phyloP scores from a whole-genome alignment of 1,139 yeast genomes.

The Kurtzmaniella quercitrusa region DNA sequence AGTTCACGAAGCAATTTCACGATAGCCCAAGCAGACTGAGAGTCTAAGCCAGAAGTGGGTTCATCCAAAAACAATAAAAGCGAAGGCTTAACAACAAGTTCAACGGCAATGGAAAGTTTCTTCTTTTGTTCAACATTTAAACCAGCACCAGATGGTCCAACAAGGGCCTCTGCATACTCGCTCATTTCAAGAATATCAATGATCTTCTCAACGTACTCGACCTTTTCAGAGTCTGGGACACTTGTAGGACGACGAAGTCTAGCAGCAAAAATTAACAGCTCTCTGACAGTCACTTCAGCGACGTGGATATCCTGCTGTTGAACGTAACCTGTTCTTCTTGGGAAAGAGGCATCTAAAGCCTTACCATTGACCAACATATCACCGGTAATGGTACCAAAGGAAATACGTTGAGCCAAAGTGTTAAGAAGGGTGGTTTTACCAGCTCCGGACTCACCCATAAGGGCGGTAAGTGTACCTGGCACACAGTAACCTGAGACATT shows the following conservation, averaged over 20 bases:
- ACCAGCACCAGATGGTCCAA: conserved; percentile 56
- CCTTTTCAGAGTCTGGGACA: conserved; percentile 28
- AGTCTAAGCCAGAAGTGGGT: conserved; percentile 90
- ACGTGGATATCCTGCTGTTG: conserved; percentile 65
- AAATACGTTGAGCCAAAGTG: conserved; percentile 55
- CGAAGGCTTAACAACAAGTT: conserved; percentile 83
- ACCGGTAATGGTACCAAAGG: conserved; percentile 60
- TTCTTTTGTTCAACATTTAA: conserved; percentile 65
- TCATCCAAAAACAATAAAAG: conserved; percentile 80
- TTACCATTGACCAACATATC: conserved; percentile 61
- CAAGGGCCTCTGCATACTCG: conserved; percentile 59
- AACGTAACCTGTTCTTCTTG: conserved; percentile 61
- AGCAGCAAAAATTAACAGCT: conserved; percentile 59
- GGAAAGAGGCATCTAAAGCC: conserved; percentile 48
- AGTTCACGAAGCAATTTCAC: conserved; percentile 72
- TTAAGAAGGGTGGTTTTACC: conserved; percentile 65
- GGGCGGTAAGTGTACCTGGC: conserved; percentile 69
- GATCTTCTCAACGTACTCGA: conserved; percentile 57
- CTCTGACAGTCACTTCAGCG: conserved; percentile 56
- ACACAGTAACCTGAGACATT: conserved; percentile 62
- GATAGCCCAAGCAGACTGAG: conserved; percentile 89
- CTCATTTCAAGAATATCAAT: conserved; percentile 55
- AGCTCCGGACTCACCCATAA: conserved; percentile 71
- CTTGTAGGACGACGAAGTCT: conserved; percentile 51
- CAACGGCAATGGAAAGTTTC: conserved; percentile 73